Percentiles rank a stretch among this genome's conserved stretches.
phyloP scores from a whole-genome alignment of 768 basidiomycete genomes.

The Tylopilus felleus region DNA sequence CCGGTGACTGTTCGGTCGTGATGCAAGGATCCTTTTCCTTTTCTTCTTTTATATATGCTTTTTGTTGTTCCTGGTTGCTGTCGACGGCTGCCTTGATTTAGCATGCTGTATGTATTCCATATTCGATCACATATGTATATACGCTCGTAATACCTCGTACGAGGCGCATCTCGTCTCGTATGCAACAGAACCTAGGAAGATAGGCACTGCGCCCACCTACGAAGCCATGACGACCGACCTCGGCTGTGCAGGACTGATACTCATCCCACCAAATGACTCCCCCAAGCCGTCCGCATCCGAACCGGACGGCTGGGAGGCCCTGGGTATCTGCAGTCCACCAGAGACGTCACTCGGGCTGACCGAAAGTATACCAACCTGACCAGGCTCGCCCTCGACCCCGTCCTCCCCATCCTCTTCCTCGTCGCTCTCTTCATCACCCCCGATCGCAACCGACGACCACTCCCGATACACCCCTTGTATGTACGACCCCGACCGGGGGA shows the following conservation, averaged over 20 bases:
- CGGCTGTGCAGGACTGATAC: conserved; percentile 66
- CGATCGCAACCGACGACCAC: conserved; percentile 78
- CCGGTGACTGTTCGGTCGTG: conserved; percentile 19
- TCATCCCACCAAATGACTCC: conserved; percentile 74
- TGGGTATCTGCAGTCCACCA: conserved; percentile 23
- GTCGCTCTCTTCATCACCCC: conserved; percentile 67
- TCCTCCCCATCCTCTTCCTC: conserved; percentile 55
- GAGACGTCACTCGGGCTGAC: conserved; percentile 7
- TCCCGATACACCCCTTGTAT: conserved; percentile 86
- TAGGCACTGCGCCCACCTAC: not conserved
- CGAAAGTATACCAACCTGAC: not conserved
- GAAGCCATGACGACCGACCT: conserved; percentile 13
- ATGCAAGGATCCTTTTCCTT: not conserved
- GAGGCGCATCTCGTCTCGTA: no score
- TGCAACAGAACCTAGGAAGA: no score
- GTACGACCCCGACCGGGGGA: conserved; percentile 72
- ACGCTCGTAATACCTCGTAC: no score
- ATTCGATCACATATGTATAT: not conserved
- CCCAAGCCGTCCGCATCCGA: conserved; percentile 54
- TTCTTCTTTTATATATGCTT: not conserved
- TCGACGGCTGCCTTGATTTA: not conserved
- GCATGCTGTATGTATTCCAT: not conserved
- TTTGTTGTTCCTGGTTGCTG: not conserved
- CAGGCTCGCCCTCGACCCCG: conserved; percentile 22
- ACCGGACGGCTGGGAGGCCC: conserved; percentile 16